A percentile compares a stretch with the other conserved stretches of the same genome.
These are phyloP conservation scores for Aspergillus sp. DNA, from an alignment of 2,329 filamentous ascomycete genomes.

Conservation along the genomic window DNA sequence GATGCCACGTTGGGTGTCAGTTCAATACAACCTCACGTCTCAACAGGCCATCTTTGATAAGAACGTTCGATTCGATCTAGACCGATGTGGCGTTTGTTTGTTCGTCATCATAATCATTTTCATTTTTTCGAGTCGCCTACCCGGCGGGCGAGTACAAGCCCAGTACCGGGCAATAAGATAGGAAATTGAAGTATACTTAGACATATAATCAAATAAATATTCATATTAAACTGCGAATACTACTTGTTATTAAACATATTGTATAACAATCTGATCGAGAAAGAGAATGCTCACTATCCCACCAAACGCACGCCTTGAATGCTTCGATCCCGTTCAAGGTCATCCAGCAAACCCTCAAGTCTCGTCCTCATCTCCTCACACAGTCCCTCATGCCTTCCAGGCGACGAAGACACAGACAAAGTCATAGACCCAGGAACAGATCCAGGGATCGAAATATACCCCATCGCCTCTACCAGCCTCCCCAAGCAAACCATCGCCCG, in stretches of 20 bases:
- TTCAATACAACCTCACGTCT: too few relatives aligned
- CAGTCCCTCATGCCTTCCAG: constrained; percentile 12
- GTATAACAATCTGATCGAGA: background rate
- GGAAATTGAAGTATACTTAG: too few relatives aligned
- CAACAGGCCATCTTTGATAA: too few relatives aligned
- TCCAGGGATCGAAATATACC: background rate
- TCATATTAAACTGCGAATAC: too few relatives aligned
- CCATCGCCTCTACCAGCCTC: constrained; percentile 11
- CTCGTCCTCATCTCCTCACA: constrained; percentile 16
- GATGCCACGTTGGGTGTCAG: background rate
- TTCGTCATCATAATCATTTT: too few relatives aligned
- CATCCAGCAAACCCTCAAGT: constrained; percentile 9
- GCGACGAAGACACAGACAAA: background rate
- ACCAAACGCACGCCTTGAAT: background rate
- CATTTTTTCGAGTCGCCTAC: too few relatives aligned
- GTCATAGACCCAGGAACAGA: background rate
- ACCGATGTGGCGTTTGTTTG: too few relatives aligned
- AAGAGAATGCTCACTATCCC: background rate
- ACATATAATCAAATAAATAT: too few relatives aligned
- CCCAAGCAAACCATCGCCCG: constrained; percentile 11
- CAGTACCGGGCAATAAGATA: too few relatives aligned
- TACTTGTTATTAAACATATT: background rate
- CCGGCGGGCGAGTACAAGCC: too few relatives aligned
- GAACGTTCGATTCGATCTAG: too few relatives aligned
- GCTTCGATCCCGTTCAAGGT: background rate